These are phyloP conservation scores for Funneliformis geosporum DNA, from an alignment of 192 early-diverging fungal genomes.

Conservation along the genomic window DNA sequence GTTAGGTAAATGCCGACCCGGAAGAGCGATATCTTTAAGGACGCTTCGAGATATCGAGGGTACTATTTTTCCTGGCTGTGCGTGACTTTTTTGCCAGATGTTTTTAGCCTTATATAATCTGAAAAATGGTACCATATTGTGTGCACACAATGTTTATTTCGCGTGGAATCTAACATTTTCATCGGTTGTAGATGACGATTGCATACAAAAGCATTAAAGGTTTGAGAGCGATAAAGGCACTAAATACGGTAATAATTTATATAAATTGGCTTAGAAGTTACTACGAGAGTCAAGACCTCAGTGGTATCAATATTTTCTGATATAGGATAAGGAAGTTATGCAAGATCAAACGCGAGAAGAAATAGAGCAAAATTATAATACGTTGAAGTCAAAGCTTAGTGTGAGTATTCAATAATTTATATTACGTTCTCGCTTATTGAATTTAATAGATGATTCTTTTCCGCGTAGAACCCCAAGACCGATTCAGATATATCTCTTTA, in stretches of 20 bases:
- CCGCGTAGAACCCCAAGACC: not conserved
- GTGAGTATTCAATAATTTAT: conserved; percentile 6
- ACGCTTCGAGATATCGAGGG: conserved; percentile 7
- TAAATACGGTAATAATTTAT: conserved; percentile 14
- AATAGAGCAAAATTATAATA: conserved; percentile 22
- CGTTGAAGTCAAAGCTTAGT: not conserved
- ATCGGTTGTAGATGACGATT: too few species aligned
- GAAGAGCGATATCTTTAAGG: conserved; percentile 48
- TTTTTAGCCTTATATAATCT: not conserved
- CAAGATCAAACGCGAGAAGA: not conserved
- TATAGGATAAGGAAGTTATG: too few species aligned
- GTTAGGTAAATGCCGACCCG: not conserved
- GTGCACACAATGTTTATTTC: not conserved
- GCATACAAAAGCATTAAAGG: too few species aligned
- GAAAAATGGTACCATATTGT: conserved; percentile 20
- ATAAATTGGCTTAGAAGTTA: not conserved
- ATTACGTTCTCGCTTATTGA: not conserved
- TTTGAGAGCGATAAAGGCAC: not conserved
- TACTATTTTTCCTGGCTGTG: conserved; percentile 37
- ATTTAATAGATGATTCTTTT: not conserved
- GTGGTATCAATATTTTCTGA: too few species aligned
- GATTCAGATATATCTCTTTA: conserved; percentile 4
- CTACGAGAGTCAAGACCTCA: conserved; percentile 54
- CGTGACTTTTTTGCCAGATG: conserved; percentile 5
- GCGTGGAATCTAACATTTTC: not conserved